Evolutionary conservation across 306 rosid species (phyloP), one percentile per base, ranked within the genome.

Genomic region (Cucurbita moschata): DNA sequence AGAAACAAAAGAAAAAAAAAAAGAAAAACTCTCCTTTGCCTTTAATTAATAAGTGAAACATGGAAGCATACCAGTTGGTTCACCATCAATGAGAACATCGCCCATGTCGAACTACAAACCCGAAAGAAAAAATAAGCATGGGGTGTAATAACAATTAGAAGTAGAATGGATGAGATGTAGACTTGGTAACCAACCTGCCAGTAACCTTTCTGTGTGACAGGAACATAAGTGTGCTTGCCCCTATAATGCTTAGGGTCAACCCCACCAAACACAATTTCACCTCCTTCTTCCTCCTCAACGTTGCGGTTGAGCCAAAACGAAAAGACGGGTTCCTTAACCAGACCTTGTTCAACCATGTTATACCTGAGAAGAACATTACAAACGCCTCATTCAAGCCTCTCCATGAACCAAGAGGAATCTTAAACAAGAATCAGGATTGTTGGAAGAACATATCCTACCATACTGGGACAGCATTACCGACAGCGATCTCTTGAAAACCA

Each of bases 271-370:
- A 94, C 99, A 80, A 94, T 67, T 79, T 94, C 97, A 42, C 99
- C 99, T 6, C 99, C 99, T 81, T 77, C 77, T 55, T 81, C 90
- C 65, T 85, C 96, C 26, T 79, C 74, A 35, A 75, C 75, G 0
- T 89, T 89, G 54, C 96, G 97, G 68, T 94, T 94, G 30, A 94
- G 89, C 99, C 99, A 94, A 77, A 94, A 94, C 50, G 99, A 94
- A 86, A 94, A 94, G 75, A 89, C 84, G 2, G 95, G 96, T 60
- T 94, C 89, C 80, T 83, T 82, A 39, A 87, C 75, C 79, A 89
- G 95, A 53, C 89, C 92, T 84, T 86, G 97, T 65, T 74, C 10
- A 60, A 94, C 23, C 99, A 94, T 91, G 75, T 85, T 87, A 85
- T 94, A 87, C 97, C 99, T 94, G 81, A 35, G 19, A 63, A 78